These are phyloP conservation scores for Fomitopsis schrenkii DNA, from an alignment of 1,284 basidiomycete species.

Conservation along the genomic window DNA sequence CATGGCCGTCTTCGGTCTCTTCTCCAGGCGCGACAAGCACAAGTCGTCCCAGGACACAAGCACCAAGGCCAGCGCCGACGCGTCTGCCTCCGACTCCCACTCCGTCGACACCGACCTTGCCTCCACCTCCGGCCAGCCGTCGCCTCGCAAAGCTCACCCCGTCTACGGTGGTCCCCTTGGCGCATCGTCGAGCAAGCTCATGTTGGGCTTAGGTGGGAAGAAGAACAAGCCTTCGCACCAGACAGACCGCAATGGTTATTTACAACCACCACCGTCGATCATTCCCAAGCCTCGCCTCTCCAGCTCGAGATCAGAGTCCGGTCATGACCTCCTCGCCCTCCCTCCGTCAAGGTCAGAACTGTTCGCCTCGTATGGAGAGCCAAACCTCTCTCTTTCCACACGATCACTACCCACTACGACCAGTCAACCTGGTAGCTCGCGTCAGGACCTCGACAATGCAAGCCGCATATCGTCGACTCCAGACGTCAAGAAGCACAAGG, in stretches of 20 bases:
- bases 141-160: slow-evolving; percentile 18
- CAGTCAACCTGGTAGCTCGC: slow-evolving; percentile 6
- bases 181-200: slow-evolving; percentile 32
- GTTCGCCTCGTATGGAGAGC: slow-evolving; percentile 48
- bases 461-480: slow-evolving; percentile 19
- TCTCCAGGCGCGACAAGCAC: slow-evolving; percentile 30
- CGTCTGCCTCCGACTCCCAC: slow-evolving; percentile 18
- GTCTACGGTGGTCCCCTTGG: slow-evolving; percentile 22
- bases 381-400: slow-evolving; percentile 47
- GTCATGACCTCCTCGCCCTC: slow-evolving; percentile 30
- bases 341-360: slow-evolving; percentile 56
- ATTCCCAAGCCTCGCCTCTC: slow-evolving; percentile 24
- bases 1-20: slow-evolving; percentile 30
- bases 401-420: slow-evolving; percentile 48
- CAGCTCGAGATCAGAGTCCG: slow-evolving; percentile 33
- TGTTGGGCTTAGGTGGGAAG: slow-evolving; percentile 30
- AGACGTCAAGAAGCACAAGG: slow-evolving; percentile 31
- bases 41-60: slow-evolving; percentile 16
- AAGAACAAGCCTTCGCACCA: slow-evolving; percentile 14
- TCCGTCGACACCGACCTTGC: slow-evolving; percentile 15
- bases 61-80: slow-evolving; percentile 14
- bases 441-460: slow-evolving; percentile 9
- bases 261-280: slow-evolving; percentile 13
- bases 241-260: slow-evolving; percentile 19
- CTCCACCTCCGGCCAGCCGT: slow-evolving; percentile 24